These are phyloP conservation scores for Quercus berberidifolia DNA, from an alignment of 306 rosid species.

Conservation along the genomic window DNA sequence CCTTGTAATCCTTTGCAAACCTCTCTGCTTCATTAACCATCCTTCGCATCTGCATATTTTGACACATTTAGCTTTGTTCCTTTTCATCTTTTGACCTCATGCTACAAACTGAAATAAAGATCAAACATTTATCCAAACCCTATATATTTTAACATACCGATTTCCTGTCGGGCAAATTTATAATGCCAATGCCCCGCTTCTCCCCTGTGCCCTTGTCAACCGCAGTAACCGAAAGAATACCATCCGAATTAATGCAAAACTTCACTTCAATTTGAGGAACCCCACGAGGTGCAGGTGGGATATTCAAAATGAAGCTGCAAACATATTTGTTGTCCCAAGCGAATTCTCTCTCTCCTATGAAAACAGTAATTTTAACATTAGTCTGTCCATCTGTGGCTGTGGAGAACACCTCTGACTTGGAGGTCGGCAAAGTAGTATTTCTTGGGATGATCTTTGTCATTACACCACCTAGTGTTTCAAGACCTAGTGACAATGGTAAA, in stretches of 20 bases:
- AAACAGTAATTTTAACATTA: conserved; percentile 80
- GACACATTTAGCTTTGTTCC: not conserved
- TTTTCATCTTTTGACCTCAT: not conserved
- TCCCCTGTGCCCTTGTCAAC: conserved; percentile 90
- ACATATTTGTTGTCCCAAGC: conserved; percentile 90
- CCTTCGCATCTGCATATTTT: conserved; percentile 55
- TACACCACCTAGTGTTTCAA: conserved; percentile 90
- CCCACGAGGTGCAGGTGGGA: conserved; percentile 91
- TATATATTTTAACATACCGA: conserved; percentile 31
- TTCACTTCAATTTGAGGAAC: conserved; percentile 97
- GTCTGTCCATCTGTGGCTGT: conserved; percentile 91
- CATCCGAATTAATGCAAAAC: conserved; percentile 83
- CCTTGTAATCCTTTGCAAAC: conserved; percentile 77
- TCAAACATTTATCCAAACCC: not conserved
- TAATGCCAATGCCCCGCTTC: conserved; percentile 81
- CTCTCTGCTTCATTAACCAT: conserved; percentile 80
- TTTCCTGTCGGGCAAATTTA: conserved; percentile 72
- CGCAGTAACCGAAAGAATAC: conserved; percentile 79
- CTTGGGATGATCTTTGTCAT: conserved; percentile 95
- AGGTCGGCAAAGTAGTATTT: conserved; percentile 90
- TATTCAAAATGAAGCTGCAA: conserved; percentile 84
- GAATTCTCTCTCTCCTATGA: conserved; percentile 91
- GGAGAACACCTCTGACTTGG: conserved; percentile 89
- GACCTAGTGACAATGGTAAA: conserved; percentile 67
- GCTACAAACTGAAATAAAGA: not conserved